These are phyloP conservation scores for Stachybotrys elegans DNA, from an alignment of 2,329 filamentous ascomycete species.

Conservation along the genomic window DNA sequence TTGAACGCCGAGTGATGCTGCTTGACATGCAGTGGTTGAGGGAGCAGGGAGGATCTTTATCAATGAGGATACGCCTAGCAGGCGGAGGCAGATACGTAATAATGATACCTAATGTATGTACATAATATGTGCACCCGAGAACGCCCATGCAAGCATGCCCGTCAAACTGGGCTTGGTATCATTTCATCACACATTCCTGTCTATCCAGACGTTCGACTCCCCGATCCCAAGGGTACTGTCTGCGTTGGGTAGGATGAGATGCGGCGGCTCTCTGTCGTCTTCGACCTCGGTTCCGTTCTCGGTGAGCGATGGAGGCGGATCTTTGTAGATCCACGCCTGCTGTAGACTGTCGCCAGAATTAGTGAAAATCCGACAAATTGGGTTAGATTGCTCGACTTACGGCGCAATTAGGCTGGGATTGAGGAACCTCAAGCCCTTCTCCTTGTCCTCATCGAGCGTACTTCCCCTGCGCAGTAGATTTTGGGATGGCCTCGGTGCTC, in stretches of 20 bases:
- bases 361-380: no score
- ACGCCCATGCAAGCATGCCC: neutral
- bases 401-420: constrained; percentile 70
- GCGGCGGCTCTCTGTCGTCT: constrained; percentile 10
- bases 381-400: constrained; percentile 49
- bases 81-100: no score
- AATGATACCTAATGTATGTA: no score
- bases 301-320: constrained; percentile 39
- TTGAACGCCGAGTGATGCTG: no score
- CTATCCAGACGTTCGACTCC: constrained; percentile 33
- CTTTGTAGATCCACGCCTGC: constrained; percentile 63
- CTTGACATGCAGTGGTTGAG: no score
- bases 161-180: neutral
- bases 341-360: constrained; percentile 45
- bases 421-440: constrained; percentile 65
- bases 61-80: no score
- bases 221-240: constrained; percentile 33
- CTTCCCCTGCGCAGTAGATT: constrained; percentile 47
- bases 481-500: constrained; percentile 29
- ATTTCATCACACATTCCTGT: constrained; percentile 19
- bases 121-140: no score
- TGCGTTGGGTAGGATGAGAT: constrained; percentile 26
- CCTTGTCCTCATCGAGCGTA: constrained; percentile 68
- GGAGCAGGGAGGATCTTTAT: no score
- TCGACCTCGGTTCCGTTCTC: constrained; percentile 21